Evolutionary conservation across 2,329 filamentous ascomycete species (phyloP).

Genomic region (Trichoderma harzianum): DNA sequence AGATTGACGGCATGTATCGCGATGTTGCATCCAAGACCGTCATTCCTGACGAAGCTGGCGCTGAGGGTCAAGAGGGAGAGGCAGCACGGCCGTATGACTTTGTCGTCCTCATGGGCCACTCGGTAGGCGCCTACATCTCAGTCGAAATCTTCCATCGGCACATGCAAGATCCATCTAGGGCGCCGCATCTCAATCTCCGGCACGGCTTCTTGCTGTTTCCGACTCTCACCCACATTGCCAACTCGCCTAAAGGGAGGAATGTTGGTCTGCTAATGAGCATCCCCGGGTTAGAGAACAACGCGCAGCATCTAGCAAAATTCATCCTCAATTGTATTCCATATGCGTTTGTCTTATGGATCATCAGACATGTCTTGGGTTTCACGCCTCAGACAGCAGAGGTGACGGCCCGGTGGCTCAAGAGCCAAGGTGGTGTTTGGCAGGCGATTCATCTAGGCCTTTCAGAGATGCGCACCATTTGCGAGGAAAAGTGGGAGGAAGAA

Average conservation of each 20-base stretch:
- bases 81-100: conserved; percentile 46
- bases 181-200: conserved; percentile 41
- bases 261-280: conserved; percentile 38
- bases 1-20: conserved; percentile 46
- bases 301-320: conserved; percentile 40
- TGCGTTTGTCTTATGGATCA: conserved; percentile 40
- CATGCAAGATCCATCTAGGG: conserved; percentile 34
- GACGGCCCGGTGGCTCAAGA: conserved; percentile 53
- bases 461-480: conserved; percentile 57
- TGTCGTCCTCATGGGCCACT: conserved; percentile 69
- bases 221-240: conserved; percentile 68
- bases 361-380: conserved; percentile 45
- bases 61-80: conserved; percentile 22
- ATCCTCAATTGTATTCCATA: conserved; percentile 43
- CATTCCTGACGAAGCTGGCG: not conserved
- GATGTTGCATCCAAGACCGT: conserved; percentile 35
- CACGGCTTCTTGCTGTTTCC: conserved; percentile 68
- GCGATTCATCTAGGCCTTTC: conserved; percentile 56
- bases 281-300: conserved; percentile 40
- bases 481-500: conserved; percentile 57
- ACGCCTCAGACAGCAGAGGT: conserved; percentile 46
- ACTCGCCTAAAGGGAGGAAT: conserved; percentile 56
- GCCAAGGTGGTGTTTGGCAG: conserved; percentile 57
- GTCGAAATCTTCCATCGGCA: conserved; percentile 65
- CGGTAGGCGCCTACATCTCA: conserved; percentile 68